A percentile compares a stretch with the other conserved stretches of the same genome.
Evolutionary conservation across 345 rosid species (phyloP).

Genomic region (Dovyalis caffra): DNA sequence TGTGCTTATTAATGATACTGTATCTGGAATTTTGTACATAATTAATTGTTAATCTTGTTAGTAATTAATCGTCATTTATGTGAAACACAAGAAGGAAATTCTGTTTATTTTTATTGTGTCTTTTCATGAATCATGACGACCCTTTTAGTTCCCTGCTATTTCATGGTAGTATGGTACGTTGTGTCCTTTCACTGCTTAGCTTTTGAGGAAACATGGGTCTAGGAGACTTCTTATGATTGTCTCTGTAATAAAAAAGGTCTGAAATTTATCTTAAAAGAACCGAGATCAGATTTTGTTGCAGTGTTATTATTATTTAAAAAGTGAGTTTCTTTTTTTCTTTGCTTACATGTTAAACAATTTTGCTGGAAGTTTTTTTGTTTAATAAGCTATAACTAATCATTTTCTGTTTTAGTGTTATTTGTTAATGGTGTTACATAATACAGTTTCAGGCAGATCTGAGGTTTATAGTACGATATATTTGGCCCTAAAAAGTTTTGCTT

Average conservation of each 20-base stretch:
- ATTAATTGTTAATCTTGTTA: background rate
- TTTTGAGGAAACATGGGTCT: background rate
- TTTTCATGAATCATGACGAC: constrained; percentile 1
- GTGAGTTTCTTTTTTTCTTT: background rate
- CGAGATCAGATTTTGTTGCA: background rate
- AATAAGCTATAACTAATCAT: background rate
- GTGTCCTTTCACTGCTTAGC: background rate
- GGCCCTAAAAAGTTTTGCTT: background rate
- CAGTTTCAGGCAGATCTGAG: background rate
- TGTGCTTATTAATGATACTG: background rate
- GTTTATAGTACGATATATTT: background rate
- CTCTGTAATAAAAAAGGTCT: background rate
- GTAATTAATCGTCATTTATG: background rate
- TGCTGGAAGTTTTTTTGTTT: background rate
- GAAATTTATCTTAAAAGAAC: background rate
- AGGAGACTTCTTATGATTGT: background rate
- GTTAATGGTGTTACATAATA: background rate
- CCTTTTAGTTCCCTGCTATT: background rate
- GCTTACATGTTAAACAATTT: background rate
- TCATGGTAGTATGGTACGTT: background rate
- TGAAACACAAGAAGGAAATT: background rate
- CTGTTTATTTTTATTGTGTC: background rate
- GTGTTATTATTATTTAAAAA: background rate
- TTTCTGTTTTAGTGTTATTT: background rate
- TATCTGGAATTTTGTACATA: background rate